A percentile compares a stretch with the other conserved stretches of the same genome.
Conservation (phyloP, 768 basidiomycete species). For the Suillus plorans region DNA sequence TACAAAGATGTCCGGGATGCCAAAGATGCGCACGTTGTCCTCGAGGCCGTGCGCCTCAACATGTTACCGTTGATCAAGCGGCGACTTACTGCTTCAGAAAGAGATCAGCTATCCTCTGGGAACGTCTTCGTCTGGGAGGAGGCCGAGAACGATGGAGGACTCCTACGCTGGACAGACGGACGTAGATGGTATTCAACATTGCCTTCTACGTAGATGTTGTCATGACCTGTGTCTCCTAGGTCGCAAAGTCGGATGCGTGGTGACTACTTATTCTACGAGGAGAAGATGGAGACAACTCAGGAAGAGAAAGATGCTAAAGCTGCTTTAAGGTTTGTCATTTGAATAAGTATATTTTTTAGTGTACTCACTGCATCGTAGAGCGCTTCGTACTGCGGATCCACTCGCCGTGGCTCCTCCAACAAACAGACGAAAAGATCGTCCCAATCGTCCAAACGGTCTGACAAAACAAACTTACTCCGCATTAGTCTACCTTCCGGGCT, state of each 20-base stretch:
- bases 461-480: constrained; percentile 88
- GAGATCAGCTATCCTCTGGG: constrained; percentile 68
- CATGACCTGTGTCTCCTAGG: constrained; percentile 40
- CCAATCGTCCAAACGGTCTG: constrained; percentile 76
- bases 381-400: constrained; percentile 60
- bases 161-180: constrained; percentile 79
- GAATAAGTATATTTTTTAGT: constrained; percentile 12
- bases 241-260: constrained; percentile 85
- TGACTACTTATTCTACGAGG: constrained; percentile 82
- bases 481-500: constrained; percentile 63
- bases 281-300: constrained; percentile 77
- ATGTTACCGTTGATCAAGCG: constrained; percentile 70
- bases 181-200: constrained; percentile 57
- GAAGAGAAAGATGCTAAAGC: constrained; percentile 80
- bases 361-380: constrained; percentile 35
- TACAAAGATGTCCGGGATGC: constrained; percentile 71
- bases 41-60: constrained; percentile 74
- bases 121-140: constrained; percentile 89
- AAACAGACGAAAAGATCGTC: constrained; percentile 71
- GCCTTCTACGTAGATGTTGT: neutral
- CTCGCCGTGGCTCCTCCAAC: constrained; percentile 56
- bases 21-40: constrained; percentile 72
- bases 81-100: constrained; percentile 65
- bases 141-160: constrained; percentile 67
- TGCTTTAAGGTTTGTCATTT: constrained; percentile 54